phyloP scores from a whole-genome alignment of 768 basidiomycete species.

The Botryobasidium botryosum region DNA sequence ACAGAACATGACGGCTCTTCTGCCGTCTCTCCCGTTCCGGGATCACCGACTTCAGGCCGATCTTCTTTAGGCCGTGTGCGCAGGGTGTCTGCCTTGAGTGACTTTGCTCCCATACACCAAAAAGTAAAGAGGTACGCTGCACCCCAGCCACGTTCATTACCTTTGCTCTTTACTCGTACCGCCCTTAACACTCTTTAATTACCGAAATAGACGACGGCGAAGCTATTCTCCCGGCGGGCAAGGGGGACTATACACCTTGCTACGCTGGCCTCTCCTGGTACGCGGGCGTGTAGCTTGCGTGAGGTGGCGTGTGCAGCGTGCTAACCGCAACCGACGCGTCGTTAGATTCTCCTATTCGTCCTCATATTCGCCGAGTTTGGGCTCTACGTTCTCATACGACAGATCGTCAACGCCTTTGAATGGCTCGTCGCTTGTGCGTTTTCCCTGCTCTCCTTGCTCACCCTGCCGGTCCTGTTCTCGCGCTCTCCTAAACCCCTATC shows the following conservation, averaged over 20 bases:
- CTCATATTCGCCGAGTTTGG: constrained; percentile 77
- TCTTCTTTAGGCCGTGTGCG: constrained; percentile 33
- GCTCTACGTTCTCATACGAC: constrained; percentile 72
- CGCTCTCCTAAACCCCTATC: not conserved
- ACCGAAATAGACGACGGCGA: constrained; percentile 23
- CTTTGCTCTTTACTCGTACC: not conserved
- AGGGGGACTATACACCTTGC: constrained; percentile 59
- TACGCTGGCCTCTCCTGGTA: constrained; percentile 80
- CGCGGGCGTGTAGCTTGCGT: not conserved
- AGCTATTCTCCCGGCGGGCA: constrained; percentile 21
- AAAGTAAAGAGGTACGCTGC: constrained; percentile 50
- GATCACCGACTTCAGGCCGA: constrained; percentile 15
- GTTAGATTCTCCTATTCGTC: constrained; percentile 63
- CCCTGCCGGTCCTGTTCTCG: not conserved
- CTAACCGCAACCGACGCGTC: not conserved
- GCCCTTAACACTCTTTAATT: not conserved
- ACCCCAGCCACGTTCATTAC: not conserved
- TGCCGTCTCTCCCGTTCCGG: constrained; percentile 18
- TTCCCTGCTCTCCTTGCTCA: not conserved
- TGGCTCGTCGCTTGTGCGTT: constrained; percentile 61
- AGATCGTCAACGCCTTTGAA: constrained; percentile 89
- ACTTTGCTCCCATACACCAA: constrained; percentile 82
- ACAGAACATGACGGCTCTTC: constrained; percentile 22
- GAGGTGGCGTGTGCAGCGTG: not conserved
- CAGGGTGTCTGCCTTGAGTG: constrained; percentile 69